Base-by-base conservation (phyloP, 2,329 filamentous ascomycete species). In the Epichloe festucae region DNA sequence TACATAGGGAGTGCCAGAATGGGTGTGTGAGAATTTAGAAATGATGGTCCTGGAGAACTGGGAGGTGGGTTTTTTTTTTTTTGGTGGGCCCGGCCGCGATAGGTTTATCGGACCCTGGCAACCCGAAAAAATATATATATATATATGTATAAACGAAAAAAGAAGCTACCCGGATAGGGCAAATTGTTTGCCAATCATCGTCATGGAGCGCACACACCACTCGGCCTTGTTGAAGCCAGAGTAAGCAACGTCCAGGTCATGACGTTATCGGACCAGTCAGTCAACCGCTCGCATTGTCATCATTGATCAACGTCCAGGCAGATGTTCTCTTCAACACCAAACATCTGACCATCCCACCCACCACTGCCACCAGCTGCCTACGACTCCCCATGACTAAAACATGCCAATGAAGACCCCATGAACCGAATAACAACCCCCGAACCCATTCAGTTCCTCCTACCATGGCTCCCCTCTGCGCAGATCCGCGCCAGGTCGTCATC, bases 401-500 rank as follows among this genome's bases (percentile, higher is more conserved):
- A 10, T 40, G 4, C 8, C 34, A 38, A 40, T 41, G 17, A 27
- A 31, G 14, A 8, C 7, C 43, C 21, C 31, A 35, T 35, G 46
- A n/a, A 10, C 21, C 23, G 36, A n/a, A n/a, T 19, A 14, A 19
- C 41, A 34, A 14, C 8, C 4, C 36, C 38, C 14, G 27, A 38
- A 21, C 23, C 14, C 21, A 4, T 48, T 12, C n/a, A 39, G 7
- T 14, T 14, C 43, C 49, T 38, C 14, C 41, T 56, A 61, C 14
- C 52, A 79, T 79, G 77, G 74, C 77, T 52, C 77, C 77, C 49
- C 67, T 76, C 48, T 76, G 72, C 51, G 71, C 69, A 38, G 77
- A 79, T 55, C 77, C 77, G 47, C 73, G 75, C 53, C 76, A 77
- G 57, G 63, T 80, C 50, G 70, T 77, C 64, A 72, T 81, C 50